phyloP scores from a whole-genome alignment of 2,329 filamentous ascomycete genomes.

The Cladosporium sp. region DNA sequence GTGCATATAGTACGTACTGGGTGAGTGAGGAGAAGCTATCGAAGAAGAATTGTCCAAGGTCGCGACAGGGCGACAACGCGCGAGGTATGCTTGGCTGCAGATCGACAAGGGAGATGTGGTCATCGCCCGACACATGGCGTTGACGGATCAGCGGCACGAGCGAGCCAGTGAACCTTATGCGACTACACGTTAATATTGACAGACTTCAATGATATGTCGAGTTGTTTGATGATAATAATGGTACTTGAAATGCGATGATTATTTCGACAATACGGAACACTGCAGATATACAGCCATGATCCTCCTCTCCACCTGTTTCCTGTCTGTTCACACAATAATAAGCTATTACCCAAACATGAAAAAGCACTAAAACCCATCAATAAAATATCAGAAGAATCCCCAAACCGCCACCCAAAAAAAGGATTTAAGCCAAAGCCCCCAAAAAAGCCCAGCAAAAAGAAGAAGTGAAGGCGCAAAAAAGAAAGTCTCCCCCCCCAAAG shows the following conservation, averaged over 20 bases:
- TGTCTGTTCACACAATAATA: not conserved
- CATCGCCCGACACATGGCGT: not conserved
- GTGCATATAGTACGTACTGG: conserved; percentile 11
- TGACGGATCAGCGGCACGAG: not conserved
- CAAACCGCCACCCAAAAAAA: conserved; percentile 6
- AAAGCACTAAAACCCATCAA: conserved; percentile 7
- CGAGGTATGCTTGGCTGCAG: not conserved
- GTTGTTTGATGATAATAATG: not conserved
- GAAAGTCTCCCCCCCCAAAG: too few species aligned
- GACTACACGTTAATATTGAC: not conserved
- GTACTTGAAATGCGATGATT: not conserved
- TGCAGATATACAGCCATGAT: not conserved
- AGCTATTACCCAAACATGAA: not conserved
- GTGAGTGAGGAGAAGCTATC: conserved; percentile 5
- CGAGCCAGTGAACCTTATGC: not conserved
- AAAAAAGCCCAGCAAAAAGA: not conserved
- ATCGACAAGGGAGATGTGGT: not conserved
- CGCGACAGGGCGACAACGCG: not conserved
- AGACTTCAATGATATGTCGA: too few species aligned
- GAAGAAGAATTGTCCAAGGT: not conserved
- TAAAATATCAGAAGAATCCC: conserved; percentile 9
- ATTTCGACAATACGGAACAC: not conserved
- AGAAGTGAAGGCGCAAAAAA: conserved; percentile 6
- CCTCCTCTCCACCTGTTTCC: not conserved
- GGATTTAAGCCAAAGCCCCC: not conserved